Base-by-base conservation (phyloP, 31 red algal genomes). In the Bonnemaisonia californica region DNA sequence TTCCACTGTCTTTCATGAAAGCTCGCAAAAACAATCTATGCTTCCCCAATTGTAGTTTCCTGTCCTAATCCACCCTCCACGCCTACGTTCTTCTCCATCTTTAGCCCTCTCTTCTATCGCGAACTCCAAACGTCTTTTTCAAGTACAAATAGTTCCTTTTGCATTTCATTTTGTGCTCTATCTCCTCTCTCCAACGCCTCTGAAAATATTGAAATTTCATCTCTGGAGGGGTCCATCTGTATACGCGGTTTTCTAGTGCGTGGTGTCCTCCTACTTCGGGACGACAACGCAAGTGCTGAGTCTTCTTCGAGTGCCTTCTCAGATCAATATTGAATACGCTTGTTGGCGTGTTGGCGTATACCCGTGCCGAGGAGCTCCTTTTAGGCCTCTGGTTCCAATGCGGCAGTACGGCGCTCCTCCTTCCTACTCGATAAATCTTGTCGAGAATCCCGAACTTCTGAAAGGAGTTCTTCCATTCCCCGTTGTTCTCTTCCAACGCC, bases 11-110 rank as follows among this genome's bases (percentile, higher is more conserved):
- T 16, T 24, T 47, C 11, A 23, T 37, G 12, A 54, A n/a, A 7
- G 27, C 36, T 19, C 56, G 69, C 21, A 36, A 8, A 11, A 83
- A 32, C 11, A 74, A 22, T 22, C 37, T 7, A 35, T 32, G 21
- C 24, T 74, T 83, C 30, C 32, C 22, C 0, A 83, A 32, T 32
- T 83, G 31, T 41, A 83, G 0, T 41, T 83, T 40, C 19, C 36
- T 72, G n/a, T 41, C 57, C 23, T 22, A 32, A 0, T 45, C 18
- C 26, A 13, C 16, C 12, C 16, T 28, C 68, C 45, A 16, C 45
- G n/a, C n/a, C 0, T n/a, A 23, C 69, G 69, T 35, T 0, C 69
- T 27, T 73, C 37, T 18, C 0, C 32, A 12, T 66, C 68, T 21
- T 22, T 9, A 8, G 24, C 36, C 34, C 62, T 32, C 62, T 82